Conservation (phyloP, 225 moss, liverwort and hornwort species). For the Sphagnum contortum region DNA sequence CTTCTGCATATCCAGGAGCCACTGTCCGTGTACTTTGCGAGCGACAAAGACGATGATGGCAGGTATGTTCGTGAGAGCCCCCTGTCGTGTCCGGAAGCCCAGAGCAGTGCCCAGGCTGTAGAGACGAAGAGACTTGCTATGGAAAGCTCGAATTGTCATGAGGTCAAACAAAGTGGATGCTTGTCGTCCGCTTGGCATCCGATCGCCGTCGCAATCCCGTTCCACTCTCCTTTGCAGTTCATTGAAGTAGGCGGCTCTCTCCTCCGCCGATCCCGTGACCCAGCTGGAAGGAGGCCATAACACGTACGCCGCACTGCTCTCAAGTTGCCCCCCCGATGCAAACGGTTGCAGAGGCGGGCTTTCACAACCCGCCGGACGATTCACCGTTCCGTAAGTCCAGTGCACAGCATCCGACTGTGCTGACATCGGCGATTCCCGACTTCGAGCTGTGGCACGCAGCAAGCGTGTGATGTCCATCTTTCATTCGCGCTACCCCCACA, state of each 20-base stretch:
- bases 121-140: slow-evolving; percentile 47
- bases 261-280: slow-evolving; percentile 31
- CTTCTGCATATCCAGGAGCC: slow-evolving; percentile 61
- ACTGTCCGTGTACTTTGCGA: slow-evolving; percentile 63
- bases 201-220: slow-evolving; percentile 4
- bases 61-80: slow-evolving; percentile 54
- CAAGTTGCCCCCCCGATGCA: slow-evolving; percentile 14
- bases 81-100: slow-evolving; percentile 63
- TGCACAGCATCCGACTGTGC: no score
- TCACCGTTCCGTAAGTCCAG: no score
- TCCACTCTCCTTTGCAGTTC: slow-evolving; percentile 33
- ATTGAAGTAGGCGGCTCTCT: slow-evolving; percentile 47
- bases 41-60: slow-evolving; percentile 70
- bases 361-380: no score
- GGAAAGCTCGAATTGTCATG: slow-evolving; percentile 75
- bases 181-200: slow-evolving; percentile 29
- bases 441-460: no score
- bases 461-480: no score
- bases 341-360: neutral
- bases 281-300: slow-evolving; percentile 44
- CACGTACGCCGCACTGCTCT: slow-evolving; percentile 33
- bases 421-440: no score
- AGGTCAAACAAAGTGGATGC: slow-evolving; percentile 63
- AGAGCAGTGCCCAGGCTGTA: slow-evolving; percentile 69
- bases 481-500: no score